Base-by-base conservation (phyloP, 192 early-diverging fungal species). In the Coemansia asiatica region DNA sequence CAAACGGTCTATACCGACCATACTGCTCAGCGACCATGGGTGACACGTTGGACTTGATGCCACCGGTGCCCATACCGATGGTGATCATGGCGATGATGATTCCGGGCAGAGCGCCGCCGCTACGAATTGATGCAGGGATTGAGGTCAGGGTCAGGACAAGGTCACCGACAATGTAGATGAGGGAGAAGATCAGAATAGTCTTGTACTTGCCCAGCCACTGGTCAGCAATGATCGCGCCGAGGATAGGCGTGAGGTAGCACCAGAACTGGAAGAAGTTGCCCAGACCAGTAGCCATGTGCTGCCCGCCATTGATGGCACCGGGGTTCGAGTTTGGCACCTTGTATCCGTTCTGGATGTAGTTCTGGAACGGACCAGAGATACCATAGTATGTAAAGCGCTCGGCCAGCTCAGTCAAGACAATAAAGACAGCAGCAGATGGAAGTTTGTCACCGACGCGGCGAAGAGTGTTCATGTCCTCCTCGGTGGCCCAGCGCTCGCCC, bases 1-100 rank as follows among this genome's bases (percentile, higher is more conserved):
- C 82, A 49, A 74, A 90, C n/a, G 87, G 70, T n/a, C 83, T 69
- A 67, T 74, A 83, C 9, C 72, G 79, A 4, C 60, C 61, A 62
- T 82, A 82, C 74, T 93, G 91, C 60, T 93, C 91, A 31, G 89
- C 91, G 19, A 90, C 87, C 75, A 93, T 80, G 27, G 91, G 86
- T 4, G 88, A 78, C n/a, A 93, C 91, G 66, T 90, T 90, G 27
- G 87, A 57, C 68, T 93, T 93, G 76, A 93, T 90, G 21, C 91
- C 90, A 50, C 91, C 91, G 26, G 89, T 90, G 56, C 86, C 91
- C 12, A 90, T 60, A 48, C 88, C 89, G 68, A 91, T 89, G n/a
- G 89, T 76, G 28, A 90, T 84, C 76, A 91, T 87, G 40, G 87
- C 74, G 50, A 91, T 76, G 47, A 91, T 47, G 29, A 91, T 68